These are phyloP conservation scores for Beauveria scarabaeidicola DNA, from an alignment of 2,329 filamentous ascomycete species.

Conservation along the genomic window DNA sequence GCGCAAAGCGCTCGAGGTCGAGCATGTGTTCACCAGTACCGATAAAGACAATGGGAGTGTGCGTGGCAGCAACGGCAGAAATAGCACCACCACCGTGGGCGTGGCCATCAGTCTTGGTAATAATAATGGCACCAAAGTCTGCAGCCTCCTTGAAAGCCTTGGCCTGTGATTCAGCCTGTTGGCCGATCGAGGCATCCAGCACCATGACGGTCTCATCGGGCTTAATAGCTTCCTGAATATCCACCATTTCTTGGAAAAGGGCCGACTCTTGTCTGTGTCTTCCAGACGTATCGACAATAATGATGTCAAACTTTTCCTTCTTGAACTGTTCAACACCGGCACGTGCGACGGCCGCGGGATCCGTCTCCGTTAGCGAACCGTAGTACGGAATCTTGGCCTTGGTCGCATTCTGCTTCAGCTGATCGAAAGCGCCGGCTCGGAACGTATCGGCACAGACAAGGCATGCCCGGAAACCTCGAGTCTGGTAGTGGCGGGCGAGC, in stretches of 20 bases:
- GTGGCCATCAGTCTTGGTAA: constrained; percentile 96
- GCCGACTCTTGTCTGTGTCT: constrained; percentile 91
- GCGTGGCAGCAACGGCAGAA: constrained; percentile 90
- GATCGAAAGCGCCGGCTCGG: constrained; percentile 95
- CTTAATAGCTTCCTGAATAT: constrained; percentile 78
- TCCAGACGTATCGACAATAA: constrained; percentile 96
- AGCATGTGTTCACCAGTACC: constrained; percentile 97
- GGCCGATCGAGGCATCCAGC: constrained; percentile 90
- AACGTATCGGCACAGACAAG: constrained; percentile 97
- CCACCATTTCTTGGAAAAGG: constrained; percentile 93
- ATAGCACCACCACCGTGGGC: constrained; percentile 95
- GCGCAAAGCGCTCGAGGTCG: constrained; percentile 86
- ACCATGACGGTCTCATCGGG: constrained; percentile 99
- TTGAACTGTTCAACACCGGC: constrained; percentile 98
- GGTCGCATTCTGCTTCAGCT: constrained; percentile 96
- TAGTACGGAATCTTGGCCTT: constrained; percentile 99
- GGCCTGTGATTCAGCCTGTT: constrained; percentile 88
- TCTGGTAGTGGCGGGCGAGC: constrained; percentile 88
- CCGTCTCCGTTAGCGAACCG: constrained; percentile 90
- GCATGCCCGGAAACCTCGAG: constrained; percentile 83
- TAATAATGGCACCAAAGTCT: constrained; percentile 96
- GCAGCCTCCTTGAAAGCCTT: constrained; percentile 96
- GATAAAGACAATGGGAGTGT: constrained; percentile 95
- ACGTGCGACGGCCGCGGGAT: constrained; percentile 85
- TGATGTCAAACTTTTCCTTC: constrained; percentile 96